Conservation (phyloP, 768 basidiomycete species). For the Leccinum pellstonianum region DNA sequence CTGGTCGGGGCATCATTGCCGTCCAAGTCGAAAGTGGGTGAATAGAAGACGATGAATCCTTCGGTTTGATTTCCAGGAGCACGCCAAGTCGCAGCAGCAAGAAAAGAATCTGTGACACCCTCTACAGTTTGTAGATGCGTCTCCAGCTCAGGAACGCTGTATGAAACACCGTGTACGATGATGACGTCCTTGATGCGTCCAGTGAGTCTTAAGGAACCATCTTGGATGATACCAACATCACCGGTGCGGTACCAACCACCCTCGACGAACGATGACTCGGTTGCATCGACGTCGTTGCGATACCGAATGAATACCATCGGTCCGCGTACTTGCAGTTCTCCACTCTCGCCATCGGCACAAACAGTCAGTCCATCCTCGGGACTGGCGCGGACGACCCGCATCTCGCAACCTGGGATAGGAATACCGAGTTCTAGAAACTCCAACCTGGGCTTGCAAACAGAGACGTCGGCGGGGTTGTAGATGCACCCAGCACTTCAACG, state of each 20-base stretch:
- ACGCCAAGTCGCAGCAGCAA: background rate
- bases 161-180: conserved; percentile 31
- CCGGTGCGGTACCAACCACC: conserved; percentile 60
- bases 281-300: conserved; percentile 45
- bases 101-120: background rate
- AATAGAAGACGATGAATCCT: background rate
- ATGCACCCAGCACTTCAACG: conserved; percentile 35
- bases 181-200: conserved; percentile 31
- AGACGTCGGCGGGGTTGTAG: conserved; percentile 27
- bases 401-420: conserved; percentile 28
- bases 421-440: conserved; percentile 37
- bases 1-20: background rate
- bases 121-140: background rate
- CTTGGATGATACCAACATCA: conserved; percentile 43
- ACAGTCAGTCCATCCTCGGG: conserved; percentile 22
- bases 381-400: conserved; percentile 31
- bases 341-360: conserved; percentile 31
- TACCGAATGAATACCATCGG: conserved; percentile 43
- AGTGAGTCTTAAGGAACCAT: conserved; percentile 32
- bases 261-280: conserved; percentile 42
- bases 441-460: background rate
- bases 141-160: background rate
- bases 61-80: background rate
- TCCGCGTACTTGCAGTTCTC: conserved; percentile 41
- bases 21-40: background rate